Base-by-base conservation (phyloP, 2,329 filamentous ascomycete species). In the Alternaria dauci region DNA sequence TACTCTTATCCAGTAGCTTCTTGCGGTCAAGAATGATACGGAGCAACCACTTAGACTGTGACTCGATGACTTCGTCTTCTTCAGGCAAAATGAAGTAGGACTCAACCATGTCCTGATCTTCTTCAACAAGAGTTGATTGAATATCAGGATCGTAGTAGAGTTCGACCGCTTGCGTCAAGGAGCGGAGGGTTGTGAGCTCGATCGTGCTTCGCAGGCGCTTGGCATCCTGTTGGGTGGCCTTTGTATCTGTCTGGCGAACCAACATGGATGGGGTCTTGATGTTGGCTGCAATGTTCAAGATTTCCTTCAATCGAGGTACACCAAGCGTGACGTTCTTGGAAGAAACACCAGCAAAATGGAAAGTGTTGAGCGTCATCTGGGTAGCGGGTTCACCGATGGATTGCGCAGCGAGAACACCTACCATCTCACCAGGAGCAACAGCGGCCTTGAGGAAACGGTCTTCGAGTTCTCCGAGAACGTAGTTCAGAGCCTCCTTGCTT, bases 271-370 rank as follows among this genome's bases (percentile, higher is more conserved):
- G 95, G 0, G 95, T 99, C 85, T 98, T 99, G 84, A 99, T 97
- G 80, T 98, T 96, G 70, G 91, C 94, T 0, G 96, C 95, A 60
- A 99, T 89, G 79, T 99, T 99, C 59, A 99, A 86, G 88, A 99
- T 99, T 83, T 99, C 95, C 86, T 99, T 99, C 51, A 99, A 88
- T 89, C 95, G 94, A 43, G 95, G 95, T 43, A 99, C 95, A 93
- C 95, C 95, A 50, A 99, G 89, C 0, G 95, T 99, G 56, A 99
- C 94, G 85, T 99, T 99, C 90, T 99, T 99, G 25, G 94, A 97
- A 38, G 96, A 97, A 62, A 99, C 93, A 97, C 95, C 95, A 80
- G 95, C 94, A 80, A 99, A 99, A 85, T 99, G 95, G 91, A 99
- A 99, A 25, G 95, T 99, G 83, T 99, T 99, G 62, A 99, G 83